These are phyloP conservation scores for Candida hungchunana DNA, from an alignment of 805 yeast genomes.

Conservation along the genomic window DNA sequence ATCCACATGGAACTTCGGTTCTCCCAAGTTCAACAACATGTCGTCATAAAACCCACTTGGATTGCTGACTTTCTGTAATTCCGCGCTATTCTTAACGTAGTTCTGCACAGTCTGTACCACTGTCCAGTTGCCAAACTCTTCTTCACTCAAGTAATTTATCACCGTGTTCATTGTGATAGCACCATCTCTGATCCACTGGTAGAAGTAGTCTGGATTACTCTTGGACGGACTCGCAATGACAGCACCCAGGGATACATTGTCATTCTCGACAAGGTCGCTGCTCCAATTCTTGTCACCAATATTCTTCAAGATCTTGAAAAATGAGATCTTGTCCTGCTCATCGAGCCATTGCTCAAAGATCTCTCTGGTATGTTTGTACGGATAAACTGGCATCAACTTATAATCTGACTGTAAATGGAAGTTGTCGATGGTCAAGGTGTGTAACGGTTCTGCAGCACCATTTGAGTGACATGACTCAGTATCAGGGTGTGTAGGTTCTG, in stretches of 20 bases:
- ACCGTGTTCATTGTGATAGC: constrained; percentile 74
- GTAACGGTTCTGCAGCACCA: too few relatives aligned
- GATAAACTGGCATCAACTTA: constrained; percentile 17
- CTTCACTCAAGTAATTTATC: constrained; percentile 49
- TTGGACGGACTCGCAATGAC: constrained; percentile 84
- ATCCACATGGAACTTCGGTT: constrained; percentile 78
- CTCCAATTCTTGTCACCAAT: constrained; percentile 39
- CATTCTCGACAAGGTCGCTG: constrained; percentile 24
- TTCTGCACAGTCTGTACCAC: constrained; percentile 40
- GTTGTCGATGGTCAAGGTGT: constrained; percentile 16
- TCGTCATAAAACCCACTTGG: constrained; percentile 56
- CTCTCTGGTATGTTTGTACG: constrained; percentile 21
- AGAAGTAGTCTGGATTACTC: constrained; percentile 71
- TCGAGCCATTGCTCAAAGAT: constrained; percentile 43
- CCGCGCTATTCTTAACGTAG: constrained; percentile 55
- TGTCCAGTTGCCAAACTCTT: constrained; percentile 23
- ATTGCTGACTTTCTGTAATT: constrained; percentile 63
- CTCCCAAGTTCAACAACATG: constrained; percentile 65
- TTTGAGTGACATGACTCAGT: too few relatives aligned
- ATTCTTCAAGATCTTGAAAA: constrained; percentile 41
- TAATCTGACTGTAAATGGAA: constrained; percentile 23
- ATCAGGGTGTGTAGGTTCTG: too few relatives aligned
- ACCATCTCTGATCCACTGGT: constrained; percentile 88
- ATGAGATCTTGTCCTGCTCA: constrained; percentile 37
- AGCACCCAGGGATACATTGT: constrained; percentile 56